A percentile compares a stretch with the other conserved stretches of the same genome.
Conservation (phyloP, 2,329 filamentous ascomycete genomes). For the Fusarium metavorans region DNA sequence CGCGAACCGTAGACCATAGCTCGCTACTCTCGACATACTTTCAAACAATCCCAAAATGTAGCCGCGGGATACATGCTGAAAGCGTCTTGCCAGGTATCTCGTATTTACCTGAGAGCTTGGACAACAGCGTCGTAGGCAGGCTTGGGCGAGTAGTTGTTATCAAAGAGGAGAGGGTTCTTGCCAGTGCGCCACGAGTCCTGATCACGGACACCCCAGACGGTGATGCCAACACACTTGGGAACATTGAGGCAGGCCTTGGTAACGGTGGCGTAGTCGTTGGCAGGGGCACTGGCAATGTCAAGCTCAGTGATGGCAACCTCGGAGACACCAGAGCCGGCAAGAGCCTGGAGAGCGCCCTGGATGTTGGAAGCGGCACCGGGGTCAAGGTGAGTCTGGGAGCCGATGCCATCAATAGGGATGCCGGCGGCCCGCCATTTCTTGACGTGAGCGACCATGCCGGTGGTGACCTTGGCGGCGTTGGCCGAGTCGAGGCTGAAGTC, state of each 20-base stretch:
- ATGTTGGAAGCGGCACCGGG: slow-evolving; percentile 63
- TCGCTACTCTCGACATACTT: not conserved
- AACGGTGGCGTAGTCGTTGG: slow-evolving; percentile 69
- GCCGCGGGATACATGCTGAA: not conserved
- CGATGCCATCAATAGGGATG: slow-evolving; percentile 57
- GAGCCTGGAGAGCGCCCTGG: slow-evolving; percentile 62
- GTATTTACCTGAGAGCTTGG: not conserved
- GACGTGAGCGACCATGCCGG: slow-evolving; percentile 68
- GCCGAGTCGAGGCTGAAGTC: slow-evolving; percentile 77
- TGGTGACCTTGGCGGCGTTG: slow-evolving; percentile 68
- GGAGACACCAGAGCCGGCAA: slow-evolving; percentile 62
- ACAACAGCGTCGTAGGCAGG: not conserved
- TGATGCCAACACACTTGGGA: slow-evolving; percentile 73
- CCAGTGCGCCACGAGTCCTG: not conserved
- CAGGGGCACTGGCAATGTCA: slow-evolving; percentile 70
- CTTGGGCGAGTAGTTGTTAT: not conserved
- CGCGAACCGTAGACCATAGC: not conserved
- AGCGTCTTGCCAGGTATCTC: not conserved
- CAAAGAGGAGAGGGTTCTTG: not conserved
- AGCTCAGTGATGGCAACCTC: slow-evolving; percentile 77
- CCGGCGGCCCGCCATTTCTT: slow-evolving; percentile 72
- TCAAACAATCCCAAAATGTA: not conserved
- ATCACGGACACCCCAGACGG: slow-evolving; percentile 69
- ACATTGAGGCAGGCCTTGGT: slow-evolving; percentile 69
- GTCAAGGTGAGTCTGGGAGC: slow-evolving; percentile 53